Percentiles rank a stretch among this genome's conserved stretches.
Evolutionary conservation across 768 basidiomycete species (phyloP).

Genomic region (Phanerochaete sordida): DNA sequence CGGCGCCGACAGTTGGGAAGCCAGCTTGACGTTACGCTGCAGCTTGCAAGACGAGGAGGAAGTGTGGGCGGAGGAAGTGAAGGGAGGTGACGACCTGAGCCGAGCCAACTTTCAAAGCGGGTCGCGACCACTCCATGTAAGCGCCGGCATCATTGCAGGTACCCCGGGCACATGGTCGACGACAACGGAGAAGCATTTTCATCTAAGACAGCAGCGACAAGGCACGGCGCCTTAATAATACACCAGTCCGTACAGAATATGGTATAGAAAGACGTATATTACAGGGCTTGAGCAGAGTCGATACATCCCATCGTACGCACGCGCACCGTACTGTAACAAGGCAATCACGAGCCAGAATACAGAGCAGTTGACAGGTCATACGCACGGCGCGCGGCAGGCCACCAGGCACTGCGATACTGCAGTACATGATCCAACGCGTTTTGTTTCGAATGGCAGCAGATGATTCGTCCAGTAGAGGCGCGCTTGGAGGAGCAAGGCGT

Average conservation of each 20-base stretch:
- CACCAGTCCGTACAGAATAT: not conserved
- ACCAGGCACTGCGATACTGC: not conserved
- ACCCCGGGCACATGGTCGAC: not conserved
- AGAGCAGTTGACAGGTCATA: not conserved
- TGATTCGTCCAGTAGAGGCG: not conserved
- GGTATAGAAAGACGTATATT: not conserved
- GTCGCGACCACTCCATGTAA: not conserved
- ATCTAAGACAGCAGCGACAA: not conserved
- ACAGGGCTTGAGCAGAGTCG: not conserved
- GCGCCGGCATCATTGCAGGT: not conserved
- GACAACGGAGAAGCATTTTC: not conserved
- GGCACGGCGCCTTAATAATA: not conserved
- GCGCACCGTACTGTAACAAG: not conserved
- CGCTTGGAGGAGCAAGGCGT: not conserved
- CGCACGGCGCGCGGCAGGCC: not conserved
- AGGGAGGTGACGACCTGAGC: not conserved
- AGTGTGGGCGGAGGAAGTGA: not conserved
- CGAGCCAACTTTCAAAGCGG: not conserved
- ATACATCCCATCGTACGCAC: not conserved
- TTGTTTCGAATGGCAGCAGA: not conserved
- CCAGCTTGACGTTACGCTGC: constrained; percentile 6
- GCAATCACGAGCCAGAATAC: not conserved
- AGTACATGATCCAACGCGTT: not conserved
- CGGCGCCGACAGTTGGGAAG: not conserved
- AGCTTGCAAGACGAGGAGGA: not conserved